A percentile compares a stretch with the other conserved stretches of the same genome.
Evolutionary conservation across 2,329 filamentous ascomycete species (phyloP).

Genomic region (Sporothrix schenckii): DNA sequence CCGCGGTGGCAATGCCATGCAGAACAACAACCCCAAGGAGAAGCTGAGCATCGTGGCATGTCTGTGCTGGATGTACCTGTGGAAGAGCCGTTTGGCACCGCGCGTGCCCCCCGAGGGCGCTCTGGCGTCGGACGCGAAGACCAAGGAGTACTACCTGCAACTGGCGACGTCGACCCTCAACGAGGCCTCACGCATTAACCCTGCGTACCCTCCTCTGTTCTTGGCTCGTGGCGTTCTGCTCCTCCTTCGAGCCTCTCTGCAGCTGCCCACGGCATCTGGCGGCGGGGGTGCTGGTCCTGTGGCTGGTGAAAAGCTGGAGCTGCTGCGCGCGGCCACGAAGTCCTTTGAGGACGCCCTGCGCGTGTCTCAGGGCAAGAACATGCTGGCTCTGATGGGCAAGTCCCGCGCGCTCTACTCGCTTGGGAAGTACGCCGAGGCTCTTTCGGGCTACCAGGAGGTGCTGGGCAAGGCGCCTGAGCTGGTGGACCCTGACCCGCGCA

Average conservation of each 20-base stretch:
- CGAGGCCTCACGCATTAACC: conserved; percentile 92
- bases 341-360: conserved; percentile 93
- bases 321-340: conserved; percentile 82
- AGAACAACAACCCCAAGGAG: conserved; percentile 74
- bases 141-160: conserved; percentile 91
- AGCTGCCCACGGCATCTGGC: conserved; percentile 71
- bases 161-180: conserved; percentile 89
- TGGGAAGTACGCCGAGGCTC: conserved; percentile 80
- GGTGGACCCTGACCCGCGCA: conserved; percentile 89
- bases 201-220: conserved; percentile 86
- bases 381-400: conserved; percentile 89
- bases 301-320: conserved; percentile 75
- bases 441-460: conserved; percentile 84
- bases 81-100: conserved; percentile 81
- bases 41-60: conserved; percentile 82
- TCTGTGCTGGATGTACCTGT: conserved; percentile 87
- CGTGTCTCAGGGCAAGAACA: conserved; percentile 81
- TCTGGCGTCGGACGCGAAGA: conserved; percentile 72
- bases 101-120: conserved; percentile 64
- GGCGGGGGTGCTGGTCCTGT: conserved; percentile 54
- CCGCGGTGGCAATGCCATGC: conserved; percentile 72
- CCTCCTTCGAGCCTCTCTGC: conserved; percentile 82
- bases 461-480: conserved; percentile 83
- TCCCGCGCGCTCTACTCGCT: conserved; percentile 84
- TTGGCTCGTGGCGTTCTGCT: conserved; percentile 88